phyloP scores from a whole-genome alignment of 768 basidiomycete species.

The Mycena indigotica region DNA sequence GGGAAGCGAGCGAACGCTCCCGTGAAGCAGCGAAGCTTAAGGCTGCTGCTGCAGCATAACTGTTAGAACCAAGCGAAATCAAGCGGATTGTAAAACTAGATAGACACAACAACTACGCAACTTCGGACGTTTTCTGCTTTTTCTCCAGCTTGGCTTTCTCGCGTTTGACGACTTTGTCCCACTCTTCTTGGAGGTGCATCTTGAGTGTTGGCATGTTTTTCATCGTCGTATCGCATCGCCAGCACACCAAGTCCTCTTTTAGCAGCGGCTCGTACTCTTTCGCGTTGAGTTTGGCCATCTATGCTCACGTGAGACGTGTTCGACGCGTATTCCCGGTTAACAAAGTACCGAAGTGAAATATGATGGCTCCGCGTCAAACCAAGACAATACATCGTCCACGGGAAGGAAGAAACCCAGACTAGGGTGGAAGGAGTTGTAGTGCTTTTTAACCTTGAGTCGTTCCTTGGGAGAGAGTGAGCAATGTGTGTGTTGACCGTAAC shows the following conservation, averaged over 20 bases:
- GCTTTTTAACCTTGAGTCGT: conserved; percentile 81
- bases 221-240: conserved; percentile 61
- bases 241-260: conserved; percentile 70
- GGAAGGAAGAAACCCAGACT: conserved; percentile 81
- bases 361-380: conserved; percentile 71
- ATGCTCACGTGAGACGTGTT: not conserved
- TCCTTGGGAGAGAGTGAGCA: no score
- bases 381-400: conserved; percentile 73
- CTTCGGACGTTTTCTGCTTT: not conserved
- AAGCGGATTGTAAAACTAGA: no score
- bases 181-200: conserved; percentile 74
- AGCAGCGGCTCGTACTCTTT: conserved; percentile 65
- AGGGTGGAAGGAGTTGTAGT: conserved; percentile 91
- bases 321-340: not conserved
- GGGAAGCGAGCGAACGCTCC: conserved; percentile 72
- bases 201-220: conserved; percentile 79
- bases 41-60: conserved; percentile 33
- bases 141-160: conserved; percentile 45
- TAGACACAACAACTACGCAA: not conserved
- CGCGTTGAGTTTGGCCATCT: conserved; percentile 59
- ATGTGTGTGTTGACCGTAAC: no score
- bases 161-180: conserved; percentile 49
- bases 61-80: conserved; percentile 3
- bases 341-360: conserved; percentile 53
- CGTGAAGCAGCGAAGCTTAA: conserved; percentile 48